These are phyloP conservation scores for Barnettozyma californica DNA, from an alignment of 805 yeast genomes.

Conservation along the genomic window DNA sequence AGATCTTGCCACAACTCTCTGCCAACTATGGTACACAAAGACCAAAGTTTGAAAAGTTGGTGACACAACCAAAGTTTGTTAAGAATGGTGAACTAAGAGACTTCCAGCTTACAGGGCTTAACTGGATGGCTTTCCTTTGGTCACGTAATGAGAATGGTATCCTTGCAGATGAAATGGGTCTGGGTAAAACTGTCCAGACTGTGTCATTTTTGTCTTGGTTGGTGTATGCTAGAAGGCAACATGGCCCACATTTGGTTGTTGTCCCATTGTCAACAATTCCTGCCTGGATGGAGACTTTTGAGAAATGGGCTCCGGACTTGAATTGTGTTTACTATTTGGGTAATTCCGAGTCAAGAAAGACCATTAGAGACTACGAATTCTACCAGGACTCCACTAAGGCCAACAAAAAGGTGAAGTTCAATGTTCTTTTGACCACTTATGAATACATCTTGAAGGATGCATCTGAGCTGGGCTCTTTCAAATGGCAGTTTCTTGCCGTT, in stretches of 20 bases:
- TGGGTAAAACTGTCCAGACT: constrained; percentile 97
- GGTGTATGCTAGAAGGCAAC: constrained; percentile 89
- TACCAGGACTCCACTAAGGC: constrained; percentile 35
- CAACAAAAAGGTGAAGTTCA: constrained; percentile 76
- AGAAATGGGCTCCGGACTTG: constrained; percentile 94
- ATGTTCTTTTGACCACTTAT: constrained; percentile 88
- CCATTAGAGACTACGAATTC: constrained; percentile 81
- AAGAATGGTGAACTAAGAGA: constrained; percentile 91
- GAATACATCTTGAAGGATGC: constrained; percentile 93
- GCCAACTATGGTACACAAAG: constrained; percentile 70
- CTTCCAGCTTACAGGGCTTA: constrained; percentile 95
- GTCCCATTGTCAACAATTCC: constrained; percentile 96
- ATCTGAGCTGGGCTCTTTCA: constrained; percentile 68
- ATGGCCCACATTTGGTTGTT: constrained; percentile 95
- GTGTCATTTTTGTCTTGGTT: constrained; percentile 94
- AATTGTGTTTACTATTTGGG: constrained; percentile 93
- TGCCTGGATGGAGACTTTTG: constrained; percentile 99
- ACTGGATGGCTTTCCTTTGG: constrained; percentile 99
- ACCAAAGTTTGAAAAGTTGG: constrained; percentile 85
- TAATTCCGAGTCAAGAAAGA: constrained; percentile 77
- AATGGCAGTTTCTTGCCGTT: constrained; percentile 96
- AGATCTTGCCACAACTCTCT: constrained; percentile 76
- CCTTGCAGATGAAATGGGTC: constrained; percentile 97
- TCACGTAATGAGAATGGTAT: constrained; percentile 96
- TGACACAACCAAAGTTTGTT: constrained; percentile 81